These are phyloP conservation scores for Heracleum sosnowskyi DNA, from an alignment of 129 eudicot genomes.

Conservation along the genomic window DNA sequence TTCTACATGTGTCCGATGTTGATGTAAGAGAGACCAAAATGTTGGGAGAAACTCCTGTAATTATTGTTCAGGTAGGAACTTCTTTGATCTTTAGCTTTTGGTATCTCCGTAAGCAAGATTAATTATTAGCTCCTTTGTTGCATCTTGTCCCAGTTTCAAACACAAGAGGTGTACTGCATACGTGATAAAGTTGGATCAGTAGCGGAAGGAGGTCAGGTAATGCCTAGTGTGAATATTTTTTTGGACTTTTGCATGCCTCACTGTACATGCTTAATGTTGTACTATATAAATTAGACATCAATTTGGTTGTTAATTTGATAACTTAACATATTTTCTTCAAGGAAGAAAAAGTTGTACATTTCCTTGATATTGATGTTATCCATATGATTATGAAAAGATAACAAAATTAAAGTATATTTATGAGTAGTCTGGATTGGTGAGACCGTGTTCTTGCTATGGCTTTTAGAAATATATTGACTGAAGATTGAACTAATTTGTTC, in stretches of 20 bases:
- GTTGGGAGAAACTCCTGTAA: slow-evolving; percentile 86
- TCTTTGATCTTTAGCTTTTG: not conserved
- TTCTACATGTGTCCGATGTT: slow-evolving; percentile 79
- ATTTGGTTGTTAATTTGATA: not conserved
- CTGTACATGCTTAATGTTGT: not conserved
- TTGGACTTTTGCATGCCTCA: not conserved
- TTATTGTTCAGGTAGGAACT: slow-evolving; percentile 60
- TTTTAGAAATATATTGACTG: not conserved
- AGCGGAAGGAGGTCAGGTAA: slow-evolving; percentile 91
- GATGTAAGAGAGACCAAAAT: slow-evolving; percentile 94
- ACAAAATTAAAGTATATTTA: not conserved
- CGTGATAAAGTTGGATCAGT: slow-evolving; percentile 73
- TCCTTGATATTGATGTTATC: not conserved
- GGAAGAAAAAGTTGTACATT: not conserved
- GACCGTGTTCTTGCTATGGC: not conserved
- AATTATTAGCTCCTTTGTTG: not conserved
- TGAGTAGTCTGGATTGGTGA: not conserved
- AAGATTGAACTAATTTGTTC: not conserved
- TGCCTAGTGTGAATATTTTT: not conserved
- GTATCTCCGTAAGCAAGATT: not conserved
- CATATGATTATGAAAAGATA: not conserved
- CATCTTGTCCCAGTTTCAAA: slow-evolving; percentile 61
- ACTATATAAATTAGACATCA: not conserved
- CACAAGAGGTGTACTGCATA: slow-evolving; percentile 85
- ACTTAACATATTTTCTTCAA: not conserved